Percentiles rank a stretch among this genome's conserved stretches.
These are phyloP conservation scores for Eucalyptus sp. DNA, from an alignment of 345 rosid genomes.

Conservation along the genomic window DNA sequence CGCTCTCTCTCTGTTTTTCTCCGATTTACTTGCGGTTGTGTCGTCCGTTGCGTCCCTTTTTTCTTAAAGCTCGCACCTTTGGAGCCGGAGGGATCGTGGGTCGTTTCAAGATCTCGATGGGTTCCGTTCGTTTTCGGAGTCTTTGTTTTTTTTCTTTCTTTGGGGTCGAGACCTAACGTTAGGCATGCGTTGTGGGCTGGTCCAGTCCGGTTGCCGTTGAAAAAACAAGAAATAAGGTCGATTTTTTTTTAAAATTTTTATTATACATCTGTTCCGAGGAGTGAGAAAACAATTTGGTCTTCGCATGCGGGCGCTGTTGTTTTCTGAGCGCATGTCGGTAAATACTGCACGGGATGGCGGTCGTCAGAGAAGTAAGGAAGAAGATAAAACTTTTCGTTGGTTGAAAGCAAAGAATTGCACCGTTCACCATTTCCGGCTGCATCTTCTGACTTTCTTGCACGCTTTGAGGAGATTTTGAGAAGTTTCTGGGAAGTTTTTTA, in stretches of 20 bases:
- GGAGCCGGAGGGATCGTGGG: background rate
- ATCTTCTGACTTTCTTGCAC: background rate
- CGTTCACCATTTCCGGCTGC: background rate
- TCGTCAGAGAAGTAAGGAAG: background rate
- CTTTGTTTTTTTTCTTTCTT: background rate
- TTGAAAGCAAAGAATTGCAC: background rate
- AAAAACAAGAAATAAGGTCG: background rate
- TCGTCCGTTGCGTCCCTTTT: background rate
- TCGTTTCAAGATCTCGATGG: background rate
- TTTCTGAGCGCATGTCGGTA: background rate
- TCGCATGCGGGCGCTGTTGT: background rate
- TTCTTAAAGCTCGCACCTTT: background rate
- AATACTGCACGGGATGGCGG: background rate
- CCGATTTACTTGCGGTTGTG: background rate
- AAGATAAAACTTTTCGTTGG: background rate
- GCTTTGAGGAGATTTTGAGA: background rate
- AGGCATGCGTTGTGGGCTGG: background rate
- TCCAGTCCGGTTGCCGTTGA: background rate
- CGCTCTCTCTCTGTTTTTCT: background rate
- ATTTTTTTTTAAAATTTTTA: background rate
- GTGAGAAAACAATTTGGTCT: background rate
- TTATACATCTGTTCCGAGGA: background rate
- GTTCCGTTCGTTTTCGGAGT: background rate
- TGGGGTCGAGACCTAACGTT: background rate
- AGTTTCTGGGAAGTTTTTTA: background rate